A percentile compares a stretch with the other conserved stretches of the same genome.
phyloP scores from a whole-genome alignment of 352 stramenopile species.

The Saprolegnia diclina region DNA sequence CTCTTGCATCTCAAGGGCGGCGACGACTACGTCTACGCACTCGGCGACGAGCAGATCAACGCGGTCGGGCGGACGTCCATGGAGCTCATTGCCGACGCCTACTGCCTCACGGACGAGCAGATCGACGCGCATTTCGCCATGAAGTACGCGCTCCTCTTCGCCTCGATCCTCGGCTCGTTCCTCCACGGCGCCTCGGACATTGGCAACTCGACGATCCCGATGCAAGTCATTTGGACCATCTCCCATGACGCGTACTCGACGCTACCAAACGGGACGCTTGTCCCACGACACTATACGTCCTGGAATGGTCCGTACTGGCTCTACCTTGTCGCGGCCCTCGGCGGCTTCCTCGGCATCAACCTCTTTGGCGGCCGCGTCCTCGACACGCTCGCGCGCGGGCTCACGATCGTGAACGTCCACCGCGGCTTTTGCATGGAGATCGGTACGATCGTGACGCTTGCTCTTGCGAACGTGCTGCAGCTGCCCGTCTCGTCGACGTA shows the following conservation, averaged over 20 bases:
- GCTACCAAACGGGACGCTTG: constrained; percentile 18
- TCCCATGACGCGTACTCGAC: constrained; percentile 42
- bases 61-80: background rate
- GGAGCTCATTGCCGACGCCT: constrained; percentile 17
- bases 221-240: constrained; percentile 53
- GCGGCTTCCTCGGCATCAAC: constrained; percentile 44
- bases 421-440: constrained; percentile 70
- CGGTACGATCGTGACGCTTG: constrained; percentile 51
- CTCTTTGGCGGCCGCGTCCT: constrained; percentile 67
- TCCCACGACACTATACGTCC: background rate
- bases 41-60: constrained; percentile 20
- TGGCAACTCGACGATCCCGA: constrained; percentile 64
- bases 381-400: constrained; percentile 43
- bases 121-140: constrained; percentile 44
- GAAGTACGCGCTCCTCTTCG: constrained; percentile 68
- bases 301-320: constrained; percentile 46
- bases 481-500: constrained; percentile 57
- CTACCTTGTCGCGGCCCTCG: constrained; percentile 48
- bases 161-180: constrained; percentile 64
- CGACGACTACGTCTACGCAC: constrained; percentile 38
- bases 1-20: constrained; percentile 21
- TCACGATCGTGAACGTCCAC: constrained; percentile 49
- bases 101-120: constrained; percentile 36
- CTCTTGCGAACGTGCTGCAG: constrained; percentile 41
- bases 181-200: constrained; percentile 78